Evolutionary conservation across 108 stramenopile species (phyloP).

Genomic region (Bacterosira constricta): DNA sequence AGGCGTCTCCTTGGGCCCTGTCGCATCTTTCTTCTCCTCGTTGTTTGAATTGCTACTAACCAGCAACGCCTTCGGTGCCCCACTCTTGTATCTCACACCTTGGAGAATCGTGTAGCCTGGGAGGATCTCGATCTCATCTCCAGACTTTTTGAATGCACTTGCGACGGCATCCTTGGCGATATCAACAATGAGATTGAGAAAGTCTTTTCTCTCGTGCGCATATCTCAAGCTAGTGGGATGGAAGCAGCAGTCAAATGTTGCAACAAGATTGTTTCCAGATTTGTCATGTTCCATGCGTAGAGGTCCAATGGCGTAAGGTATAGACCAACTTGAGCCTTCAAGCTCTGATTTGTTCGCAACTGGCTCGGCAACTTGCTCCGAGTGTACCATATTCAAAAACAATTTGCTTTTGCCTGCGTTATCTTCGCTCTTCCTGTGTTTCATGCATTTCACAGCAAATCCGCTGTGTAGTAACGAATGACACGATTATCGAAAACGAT

Average conservation of each 20-base stretch:
- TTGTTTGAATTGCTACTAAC: not conserved
- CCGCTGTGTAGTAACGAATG: constrained; percentile 16
- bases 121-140: constrained; percentile 13
- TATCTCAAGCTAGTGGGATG: constrained; percentile 31
- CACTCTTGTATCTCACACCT: constrained; percentile 42
- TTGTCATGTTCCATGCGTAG: constrained; percentile 67
- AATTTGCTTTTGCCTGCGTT: constrained; percentile 39
- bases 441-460: constrained; percentile 59
- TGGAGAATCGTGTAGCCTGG: constrained; percentile 16
- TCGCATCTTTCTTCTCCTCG: not conserved
- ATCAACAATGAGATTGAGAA: constrained; percentile 28
- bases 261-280: constrained; percentile 21
- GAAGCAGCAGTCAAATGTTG: constrained; percentile 47
- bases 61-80: constrained; percentile 30
- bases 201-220: constrained; percentile 29
- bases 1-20: not conserved
- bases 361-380: constrained; percentile 44
- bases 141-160: constrained; percentile 15
- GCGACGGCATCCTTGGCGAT: constrained; percentile 32
- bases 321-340: constrained; percentile 41
- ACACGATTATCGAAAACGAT: not conserved
- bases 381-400: constrained; percentile 61
- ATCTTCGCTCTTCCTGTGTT: constrained; percentile 16
- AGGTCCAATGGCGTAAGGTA: constrained; percentile 65
- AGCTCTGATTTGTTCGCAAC: not conserved